Percentiles rank a stretch among this genome's conserved stretches.
These are phyloP conservation scores for Microsporum canis DNA, from an alignment of 2,329 filamentous ascomycete species.

Conservation along the genomic window DNA sequence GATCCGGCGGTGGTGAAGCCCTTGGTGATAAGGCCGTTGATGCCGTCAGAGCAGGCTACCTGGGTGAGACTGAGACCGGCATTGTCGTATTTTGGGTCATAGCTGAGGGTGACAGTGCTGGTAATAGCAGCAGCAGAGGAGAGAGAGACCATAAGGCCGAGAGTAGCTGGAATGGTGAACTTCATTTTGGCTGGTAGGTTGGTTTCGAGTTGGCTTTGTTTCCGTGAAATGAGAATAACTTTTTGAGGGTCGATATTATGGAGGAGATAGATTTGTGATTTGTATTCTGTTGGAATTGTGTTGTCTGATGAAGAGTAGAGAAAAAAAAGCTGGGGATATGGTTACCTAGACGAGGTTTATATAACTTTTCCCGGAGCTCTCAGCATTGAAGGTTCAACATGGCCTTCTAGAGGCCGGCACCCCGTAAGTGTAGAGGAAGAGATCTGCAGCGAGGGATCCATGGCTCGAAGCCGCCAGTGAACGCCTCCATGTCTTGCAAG, in stretches of 20 bases:
- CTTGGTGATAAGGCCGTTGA: slow-evolving; percentile 24
- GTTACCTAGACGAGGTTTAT: neutral
- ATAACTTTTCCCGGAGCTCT: neutral
- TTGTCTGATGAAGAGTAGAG: neutral
- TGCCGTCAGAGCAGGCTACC: slow-evolving; percentile 37
- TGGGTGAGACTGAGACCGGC: slow-evolving; percentile 41
- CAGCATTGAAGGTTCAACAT: neutral
- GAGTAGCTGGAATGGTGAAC: slow-evolving; percentile 16
- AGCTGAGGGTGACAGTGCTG: slow-evolving; percentile 46
- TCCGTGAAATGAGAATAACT: neutral
- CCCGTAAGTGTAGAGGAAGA: neutral
- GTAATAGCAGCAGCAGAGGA: slow-evolving; percentile 14
- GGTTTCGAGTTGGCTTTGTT: neutral
- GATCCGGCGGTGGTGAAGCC: slow-evolving; percentile 33
- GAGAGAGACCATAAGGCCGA: slow-evolving; percentile 16
- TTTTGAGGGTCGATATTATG: neutral
- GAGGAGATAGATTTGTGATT: neutral
- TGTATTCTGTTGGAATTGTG: neutral
- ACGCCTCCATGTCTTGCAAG: neutral
- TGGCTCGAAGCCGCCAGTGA: neutral
- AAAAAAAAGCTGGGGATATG: neutral
- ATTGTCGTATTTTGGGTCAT: slow-evolving; percentile 61
- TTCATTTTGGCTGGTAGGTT: slow-evolving; percentile 10
- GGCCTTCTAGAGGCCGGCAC: neutral
- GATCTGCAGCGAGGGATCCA: neutral